phyloP scores from a whole-genome alignment of 495 filamentous ascomycete genomes.

The Articulospora tetracladia region DNA sequence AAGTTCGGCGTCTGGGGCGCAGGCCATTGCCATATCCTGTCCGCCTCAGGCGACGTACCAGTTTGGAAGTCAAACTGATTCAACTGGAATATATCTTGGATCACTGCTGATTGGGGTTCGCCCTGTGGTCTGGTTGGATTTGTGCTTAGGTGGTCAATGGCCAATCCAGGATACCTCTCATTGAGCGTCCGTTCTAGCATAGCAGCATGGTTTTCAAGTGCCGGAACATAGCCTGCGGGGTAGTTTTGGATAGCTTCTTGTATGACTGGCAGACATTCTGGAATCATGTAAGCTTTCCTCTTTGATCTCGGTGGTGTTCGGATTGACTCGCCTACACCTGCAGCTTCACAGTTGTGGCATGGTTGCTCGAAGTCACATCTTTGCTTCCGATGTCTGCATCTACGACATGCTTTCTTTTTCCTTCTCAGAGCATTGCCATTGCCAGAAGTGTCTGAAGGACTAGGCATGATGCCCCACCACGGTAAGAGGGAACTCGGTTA shows the following conservation, averaged over 20 bases:
- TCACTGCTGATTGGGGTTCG: background rate
- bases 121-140: background rate
- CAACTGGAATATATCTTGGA: background rate
- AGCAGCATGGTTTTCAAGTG: conserved; percentile 8
- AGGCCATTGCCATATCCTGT: background rate
- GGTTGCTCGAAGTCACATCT: conserved; percentile 12
- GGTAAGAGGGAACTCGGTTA: background rate
- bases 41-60: background rate
- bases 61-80: background rate
- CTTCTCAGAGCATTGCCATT: background rate
- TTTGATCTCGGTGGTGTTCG: background rate
- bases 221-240: conserved; percentile 5
- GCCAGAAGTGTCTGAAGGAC: background rate
- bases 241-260: conserved; percentile 1
- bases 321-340: background rate
- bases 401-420: conserved; percentile 9
- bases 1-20: background rate
- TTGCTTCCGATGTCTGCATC: conserved; percentile 9
- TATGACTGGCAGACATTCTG: conserved; percentile 4
- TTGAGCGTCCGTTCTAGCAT: conserved; percentile 2
- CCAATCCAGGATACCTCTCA: background rate
- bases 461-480: background rate
- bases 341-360: conserved; percentile 5
- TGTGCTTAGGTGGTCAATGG: background rate
- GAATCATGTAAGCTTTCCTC: background rate